A percentile compares a stretch with the other conserved stretches of the same genome.
These are phyloP conservation scores for Acorus calamus DNA, from an alignment of 106 monocot genomes.

Conservation along the genomic window DNA sequence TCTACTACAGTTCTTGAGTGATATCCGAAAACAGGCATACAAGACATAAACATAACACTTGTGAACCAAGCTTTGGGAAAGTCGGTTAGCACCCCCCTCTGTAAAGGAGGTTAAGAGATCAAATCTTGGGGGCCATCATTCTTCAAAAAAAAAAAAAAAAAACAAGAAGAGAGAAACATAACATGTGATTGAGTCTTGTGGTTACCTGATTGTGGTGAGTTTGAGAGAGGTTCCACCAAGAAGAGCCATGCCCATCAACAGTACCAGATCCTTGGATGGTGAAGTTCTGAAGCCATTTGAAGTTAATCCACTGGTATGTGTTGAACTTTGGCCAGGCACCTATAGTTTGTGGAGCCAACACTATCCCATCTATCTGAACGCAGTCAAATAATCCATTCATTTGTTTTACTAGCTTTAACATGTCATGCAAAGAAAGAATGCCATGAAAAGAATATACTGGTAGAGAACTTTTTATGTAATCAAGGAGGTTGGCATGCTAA, in stretches of 20 bases:
- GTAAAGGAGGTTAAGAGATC: too few species aligned
- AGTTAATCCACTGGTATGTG: conserved; percentile 40
- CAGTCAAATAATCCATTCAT: not conserved
- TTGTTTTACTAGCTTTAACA: not conserved
- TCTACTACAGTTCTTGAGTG: too few species aligned
- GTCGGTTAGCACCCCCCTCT: too few species aligned
- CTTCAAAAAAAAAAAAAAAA: too few species aligned
- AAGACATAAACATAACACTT: too few species aligned
- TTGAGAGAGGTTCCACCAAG: conserved; percentile 9
- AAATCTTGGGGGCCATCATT: too few species aligned
- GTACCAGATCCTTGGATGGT: conserved; percentile 37
- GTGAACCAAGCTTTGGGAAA: too few species aligned
- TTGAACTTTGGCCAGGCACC: conserved; percentile 16
- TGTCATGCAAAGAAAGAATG: not conserved
- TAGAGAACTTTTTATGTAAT: not conserved
- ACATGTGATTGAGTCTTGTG: too few species aligned
- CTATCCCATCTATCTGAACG: conserved; percentile 43
- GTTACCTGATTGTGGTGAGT: too few species aligned
- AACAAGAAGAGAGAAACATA: too few species aligned
- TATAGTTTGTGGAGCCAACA: conserved; percentile 27
- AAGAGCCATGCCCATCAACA: conserved; percentile 35
- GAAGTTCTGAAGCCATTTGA: conserved; percentile 42
- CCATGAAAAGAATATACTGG: not conserved
- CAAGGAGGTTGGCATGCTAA: too few species aligned
- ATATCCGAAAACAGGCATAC: too few species aligned